These are phyloP conservation scores for Coelastrella sp. DNA, from an alignment of 139 green algal species.

Conservation along the genomic window DNA sequence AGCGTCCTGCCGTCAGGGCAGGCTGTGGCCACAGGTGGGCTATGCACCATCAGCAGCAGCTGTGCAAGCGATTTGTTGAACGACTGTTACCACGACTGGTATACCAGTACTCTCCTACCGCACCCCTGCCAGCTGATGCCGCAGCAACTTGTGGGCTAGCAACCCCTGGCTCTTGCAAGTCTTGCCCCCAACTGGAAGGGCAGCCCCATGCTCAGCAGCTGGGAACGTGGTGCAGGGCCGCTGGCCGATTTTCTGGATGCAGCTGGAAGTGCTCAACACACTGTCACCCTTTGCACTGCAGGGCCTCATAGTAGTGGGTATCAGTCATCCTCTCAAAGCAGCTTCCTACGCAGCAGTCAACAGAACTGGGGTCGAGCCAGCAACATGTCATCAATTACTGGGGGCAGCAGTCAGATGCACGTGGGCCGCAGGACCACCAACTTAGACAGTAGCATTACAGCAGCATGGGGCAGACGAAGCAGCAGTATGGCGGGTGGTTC, in stretches of 20 bases:
- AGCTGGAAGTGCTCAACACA: conserved; percentile 4
- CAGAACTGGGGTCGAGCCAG: conserved; percentile 26
- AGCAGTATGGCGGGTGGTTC: not conserved
- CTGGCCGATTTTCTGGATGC: not conserved
- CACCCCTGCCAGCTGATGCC: too few species aligned
- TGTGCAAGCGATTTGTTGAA: too few species aligned
- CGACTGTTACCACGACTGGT: too few species aligned
- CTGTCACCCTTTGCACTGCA: not conserved
- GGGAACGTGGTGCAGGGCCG: not conserved
- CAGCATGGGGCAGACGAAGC: conserved; percentile 17
- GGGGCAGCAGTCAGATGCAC: not conserved
- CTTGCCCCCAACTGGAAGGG: too few species aligned
- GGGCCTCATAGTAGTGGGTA: not conserved
- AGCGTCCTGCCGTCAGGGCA: conserved; percentile 37
- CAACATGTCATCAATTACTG: conserved; percentile 9
- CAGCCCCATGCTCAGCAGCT: too few species aligned
- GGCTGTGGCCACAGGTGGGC: conserved; percentile 19
- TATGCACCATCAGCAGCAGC: too few species aligned
- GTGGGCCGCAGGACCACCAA: not conserved
- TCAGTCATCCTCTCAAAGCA: conserved; percentile 26
- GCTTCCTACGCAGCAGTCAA: conserved; percentile 32
- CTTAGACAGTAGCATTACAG: conserved; percentile 12
- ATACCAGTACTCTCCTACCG: too few species aligned
- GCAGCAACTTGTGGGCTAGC: too few species aligned
- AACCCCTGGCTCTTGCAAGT: too few species aligned